Evolutionary conservation across 805 yeast genomes (phyloP).

Genomic region (Zygosaccharomyces siamensis): DNA sequence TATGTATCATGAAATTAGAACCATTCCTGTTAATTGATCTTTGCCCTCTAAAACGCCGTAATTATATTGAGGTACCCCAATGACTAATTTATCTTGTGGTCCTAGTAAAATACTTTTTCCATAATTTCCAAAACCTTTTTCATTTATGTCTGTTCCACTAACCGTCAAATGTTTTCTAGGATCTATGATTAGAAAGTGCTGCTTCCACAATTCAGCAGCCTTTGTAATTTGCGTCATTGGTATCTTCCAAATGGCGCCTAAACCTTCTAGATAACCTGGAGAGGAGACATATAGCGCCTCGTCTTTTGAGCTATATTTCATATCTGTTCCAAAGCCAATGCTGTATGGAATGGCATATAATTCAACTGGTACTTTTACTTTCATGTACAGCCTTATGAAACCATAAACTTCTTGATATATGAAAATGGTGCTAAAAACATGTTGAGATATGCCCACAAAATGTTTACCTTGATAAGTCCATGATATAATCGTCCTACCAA

Average conservation of each 20-base stretch:
- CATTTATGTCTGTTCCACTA: slow-evolving; percentile 18
- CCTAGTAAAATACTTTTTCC: slow-evolving; percentile 38
- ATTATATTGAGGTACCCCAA: slow-evolving; percentile 40
- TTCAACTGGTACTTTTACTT: slow-evolving; percentile 10
- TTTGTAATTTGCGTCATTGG: slow-evolving; percentile 20
- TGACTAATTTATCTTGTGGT: slow-evolving; percentile 29
- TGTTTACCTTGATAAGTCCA: slow-evolving; percentile 12
- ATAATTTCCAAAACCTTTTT: slow-evolving; percentile 40
- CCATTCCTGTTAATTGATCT: slow-evolving; percentile 33
- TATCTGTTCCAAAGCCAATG: slow-evolving; percentile 35
- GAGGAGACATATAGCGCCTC: slow-evolving; percentile 38
- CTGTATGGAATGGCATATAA: slow-evolving; percentile 21
- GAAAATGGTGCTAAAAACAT: slow-evolving; percentile 19
- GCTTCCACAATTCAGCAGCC: slow-evolving; percentile 19
- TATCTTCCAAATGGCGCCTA: slow-evolving; percentile 46
- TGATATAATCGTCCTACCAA: slow-evolving; percentile 16
- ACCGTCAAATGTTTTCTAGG: slow-evolving; percentile 10
- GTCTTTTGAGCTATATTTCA: slow-evolving; percentile 15
- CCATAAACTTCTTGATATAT: slow-evolving; percentile 18
- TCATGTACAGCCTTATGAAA: slow-evolving; percentile 10
- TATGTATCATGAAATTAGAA: slow-evolving; percentile 4
- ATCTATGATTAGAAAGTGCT: slow-evolving; percentile 10
- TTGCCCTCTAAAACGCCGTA: slow-evolving; percentile 30
- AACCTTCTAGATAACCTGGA: slow-evolving; percentile 35
- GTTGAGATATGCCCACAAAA: slow-evolving; percentile 25